phyloP scores from a whole-genome alignment of 2,329 filamentous ascomycete genomes.

The Penicillium frequentans region DNA sequence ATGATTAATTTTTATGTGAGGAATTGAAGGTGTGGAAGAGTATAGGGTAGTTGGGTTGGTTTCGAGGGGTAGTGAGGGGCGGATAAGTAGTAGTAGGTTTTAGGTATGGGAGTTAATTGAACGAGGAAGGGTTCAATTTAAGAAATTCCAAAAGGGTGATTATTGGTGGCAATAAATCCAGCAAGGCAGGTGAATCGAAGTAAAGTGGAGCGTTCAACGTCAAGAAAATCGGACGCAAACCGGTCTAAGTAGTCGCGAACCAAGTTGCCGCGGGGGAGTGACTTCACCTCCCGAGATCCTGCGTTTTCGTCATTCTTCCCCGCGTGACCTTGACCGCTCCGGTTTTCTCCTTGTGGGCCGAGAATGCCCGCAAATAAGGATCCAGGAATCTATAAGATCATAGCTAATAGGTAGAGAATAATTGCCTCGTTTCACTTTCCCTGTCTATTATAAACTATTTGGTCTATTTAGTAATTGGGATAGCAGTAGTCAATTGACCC shows the following conservation, averaged over 20 bases:
- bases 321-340: constrained; percentile 20
- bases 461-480: background rate
- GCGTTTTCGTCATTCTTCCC: constrained; percentile 26
- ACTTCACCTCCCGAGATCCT: constrained; percentile 11
- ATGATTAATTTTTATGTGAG: constrained; percentile 27
- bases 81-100: background rate
- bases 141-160: background rate
- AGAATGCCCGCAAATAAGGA: constrained; percentile 8
- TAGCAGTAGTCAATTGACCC: background rate
- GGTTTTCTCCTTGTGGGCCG: constrained; percentile 15
- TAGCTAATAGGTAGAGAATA: background rate
- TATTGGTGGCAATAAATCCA: constrained; percentile 2
- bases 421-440: background rate
- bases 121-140: background rate
- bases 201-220: constrained; percentile 15
- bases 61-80: background rate
- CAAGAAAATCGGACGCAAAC: constrained; percentile 17
- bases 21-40: background rate
- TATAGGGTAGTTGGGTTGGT: background rate
- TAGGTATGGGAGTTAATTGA: background rate
- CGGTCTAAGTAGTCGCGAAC: constrained; percentile 19
- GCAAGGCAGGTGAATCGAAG: background rate
- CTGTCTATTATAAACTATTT: background rate
- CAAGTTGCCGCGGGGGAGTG: constrained; percentile 8
- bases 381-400: background rate